Conservation (phyloP, 257 asterid species). For the Solanum neorickii region DNA sequence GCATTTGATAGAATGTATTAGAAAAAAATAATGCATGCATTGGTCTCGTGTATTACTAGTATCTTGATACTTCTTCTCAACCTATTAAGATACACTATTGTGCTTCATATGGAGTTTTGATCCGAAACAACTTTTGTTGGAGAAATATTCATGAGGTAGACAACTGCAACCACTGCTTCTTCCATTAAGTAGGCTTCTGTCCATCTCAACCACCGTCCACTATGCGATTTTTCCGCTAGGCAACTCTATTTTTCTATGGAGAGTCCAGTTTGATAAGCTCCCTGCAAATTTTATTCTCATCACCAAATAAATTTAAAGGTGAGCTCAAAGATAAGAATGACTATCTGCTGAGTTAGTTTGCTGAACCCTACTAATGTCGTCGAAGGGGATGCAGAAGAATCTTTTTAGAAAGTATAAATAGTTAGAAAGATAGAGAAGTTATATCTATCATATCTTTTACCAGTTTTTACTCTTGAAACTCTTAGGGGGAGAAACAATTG, state of each 20-base stretch:
- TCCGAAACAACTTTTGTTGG: not conserved
- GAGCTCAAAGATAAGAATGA: not conserved
- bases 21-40: not conserved
- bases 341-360: not conserved
- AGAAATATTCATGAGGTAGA: not conserved
- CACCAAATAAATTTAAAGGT: not conserved
- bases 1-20: not conserved
- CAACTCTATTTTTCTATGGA: not conserved
- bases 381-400: not conserved
- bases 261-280: not conserved
- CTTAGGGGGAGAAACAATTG: not conserved
- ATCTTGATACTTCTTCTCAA: not conserved
- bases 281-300: not conserved
- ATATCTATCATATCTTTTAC: not conserved
- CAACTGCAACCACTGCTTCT: not conserved
- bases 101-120: not conserved
- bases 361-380: not conserved
- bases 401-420: not conserved
- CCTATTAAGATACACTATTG: not conserved
- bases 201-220: not conserved
- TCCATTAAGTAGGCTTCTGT: not conserved
- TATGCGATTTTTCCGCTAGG: not conserved
- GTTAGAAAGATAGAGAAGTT: not conserved
- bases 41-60: not conserved
- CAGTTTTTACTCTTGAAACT: no score